These are phyloP conservation scores for Aspergillus hortae DNA, from an alignment of 2,329 filamentous ascomycete species.

Conservation along the genomic window DNA sequence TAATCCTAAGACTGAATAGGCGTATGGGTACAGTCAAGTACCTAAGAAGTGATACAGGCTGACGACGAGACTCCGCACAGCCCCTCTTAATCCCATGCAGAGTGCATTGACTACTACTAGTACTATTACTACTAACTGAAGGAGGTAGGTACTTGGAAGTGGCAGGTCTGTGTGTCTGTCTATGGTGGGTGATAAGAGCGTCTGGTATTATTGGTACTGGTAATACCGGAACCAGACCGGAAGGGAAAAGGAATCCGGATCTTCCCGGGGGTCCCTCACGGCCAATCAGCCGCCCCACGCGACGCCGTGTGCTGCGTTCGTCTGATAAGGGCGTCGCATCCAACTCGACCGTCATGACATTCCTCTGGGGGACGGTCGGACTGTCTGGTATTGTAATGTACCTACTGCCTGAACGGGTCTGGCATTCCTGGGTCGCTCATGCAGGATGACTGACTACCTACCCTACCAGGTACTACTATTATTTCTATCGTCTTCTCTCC, in stretches of 20 bases:
- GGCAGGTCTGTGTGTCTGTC: no score
- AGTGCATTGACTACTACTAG: no score
- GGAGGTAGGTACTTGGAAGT: no score
- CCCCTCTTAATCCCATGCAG: no score
- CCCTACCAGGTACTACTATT: slow-evolving; percentile 2
- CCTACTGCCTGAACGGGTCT: background rate
- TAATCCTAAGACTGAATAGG: no score
- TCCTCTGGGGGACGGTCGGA: background rate
- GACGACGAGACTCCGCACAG: no score
- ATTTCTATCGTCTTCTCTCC: slow-evolving; percentile 2
- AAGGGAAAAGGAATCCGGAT: background rate
- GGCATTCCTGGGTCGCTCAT: slow-evolving; percentile 7
- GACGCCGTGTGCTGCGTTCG: background rate
- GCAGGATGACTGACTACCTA: background rate
- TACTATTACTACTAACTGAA: no score
- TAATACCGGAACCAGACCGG: background rate
- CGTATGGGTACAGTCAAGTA: no score
- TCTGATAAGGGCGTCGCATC: background rate
- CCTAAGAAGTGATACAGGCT: no score
- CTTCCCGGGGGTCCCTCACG: background rate
- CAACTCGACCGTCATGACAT: background rate
- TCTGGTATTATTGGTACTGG: background rate
- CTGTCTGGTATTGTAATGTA: background rate
- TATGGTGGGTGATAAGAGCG: no score
- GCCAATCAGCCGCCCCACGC: background rate